Evolutionary conservation across 2,329 filamentous ascomycete genomes (phyloP).

Genomic region (Diaporthe amygdali): DNA sequence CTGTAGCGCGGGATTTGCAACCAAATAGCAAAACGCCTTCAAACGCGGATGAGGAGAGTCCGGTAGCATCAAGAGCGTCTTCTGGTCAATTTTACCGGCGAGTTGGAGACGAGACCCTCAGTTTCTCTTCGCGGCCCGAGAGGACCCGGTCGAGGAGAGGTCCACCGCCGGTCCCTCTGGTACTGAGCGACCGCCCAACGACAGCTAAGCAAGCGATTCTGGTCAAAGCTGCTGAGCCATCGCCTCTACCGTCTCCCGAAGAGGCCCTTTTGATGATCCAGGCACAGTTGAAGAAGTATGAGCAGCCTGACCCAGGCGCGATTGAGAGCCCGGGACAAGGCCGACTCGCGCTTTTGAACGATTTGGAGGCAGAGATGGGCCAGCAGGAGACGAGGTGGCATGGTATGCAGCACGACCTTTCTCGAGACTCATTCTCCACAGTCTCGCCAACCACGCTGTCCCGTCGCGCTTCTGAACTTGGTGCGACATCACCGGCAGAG

Average conservation of each 20-base stretch:
- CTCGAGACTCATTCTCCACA: conserved; percentile 56
- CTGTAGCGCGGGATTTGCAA: conserved; percentile 28
- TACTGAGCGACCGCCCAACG: conserved; percentile 45
- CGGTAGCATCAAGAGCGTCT: conserved; percentile 28
- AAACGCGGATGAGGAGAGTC: conserved; percentile 28
- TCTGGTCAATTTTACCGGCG: conserved; percentile 56
- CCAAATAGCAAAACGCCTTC: background rate
- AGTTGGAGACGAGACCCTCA: conserved; percentile 62
- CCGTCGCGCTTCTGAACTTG: conserved; percentile 29
- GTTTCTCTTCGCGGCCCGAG: conserved; percentile 60
- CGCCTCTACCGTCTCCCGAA: conserved; percentile 57
- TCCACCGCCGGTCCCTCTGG: conserved; percentile 61
- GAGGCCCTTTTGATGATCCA: conserved; percentile 56
- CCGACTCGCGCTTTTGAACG: conserved; percentile 57
- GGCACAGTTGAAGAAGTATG: conserved; percentile 55
- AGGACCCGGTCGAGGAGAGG: conserved; percentile 53
- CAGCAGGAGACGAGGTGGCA: conserved; percentile 66
- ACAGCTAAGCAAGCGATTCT: conserved; percentile 47
- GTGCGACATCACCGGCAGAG: background rate
- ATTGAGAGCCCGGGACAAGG: conserved; percentile 43
- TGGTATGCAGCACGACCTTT: conserved; percentile 57
- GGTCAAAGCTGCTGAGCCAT: conserved; percentile 53
- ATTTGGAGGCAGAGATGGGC: conserved; percentile 67
- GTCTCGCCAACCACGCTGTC: conserved; percentile 13
- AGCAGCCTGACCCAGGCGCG: conserved; percentile 43